These are phyloP conservation scores for Saccharomycopsis javanensis DNA, from an alignment of 805 yeast genomes.

Conservation along the genomic window DNA sequence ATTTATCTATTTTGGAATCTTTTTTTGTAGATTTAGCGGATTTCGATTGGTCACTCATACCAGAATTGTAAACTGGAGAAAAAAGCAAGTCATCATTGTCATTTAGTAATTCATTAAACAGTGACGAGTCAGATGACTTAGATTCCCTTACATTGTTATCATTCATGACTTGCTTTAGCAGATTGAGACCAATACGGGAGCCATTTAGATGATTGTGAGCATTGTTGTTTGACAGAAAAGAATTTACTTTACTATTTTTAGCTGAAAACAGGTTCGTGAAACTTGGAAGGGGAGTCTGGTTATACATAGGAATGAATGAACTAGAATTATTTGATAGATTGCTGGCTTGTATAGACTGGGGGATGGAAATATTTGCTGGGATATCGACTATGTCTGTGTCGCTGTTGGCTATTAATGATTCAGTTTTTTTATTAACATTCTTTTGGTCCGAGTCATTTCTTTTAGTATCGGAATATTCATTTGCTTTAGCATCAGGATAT, in stretches of 20 bases:
- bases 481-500: background rate
- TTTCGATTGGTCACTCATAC: no score
- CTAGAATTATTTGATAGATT: background rate
- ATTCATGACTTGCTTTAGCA: background rate
- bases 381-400: background rate
- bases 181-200: background rate
- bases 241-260: background rate
- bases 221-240: background rate
- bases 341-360: background rate
- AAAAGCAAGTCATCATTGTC: background rate
- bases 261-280: background rate
- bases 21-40: no score
- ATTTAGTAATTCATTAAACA: background rate
- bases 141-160: background rate
- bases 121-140: background rate
- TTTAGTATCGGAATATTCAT: no score
- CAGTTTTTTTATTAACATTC: background rate
- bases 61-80: background rate
- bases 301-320: slow-evolving; percentile 14
- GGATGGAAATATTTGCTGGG: background rate
- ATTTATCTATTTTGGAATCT: no score
- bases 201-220: background rate
- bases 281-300: slow-evolving; percentile 18
- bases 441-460: background rate
- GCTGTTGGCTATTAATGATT: background rate